Base-by-base conservation (phyloP, 2,329 filamentous ascomycete genomes). In the Alternaria arborescens region DNA sequence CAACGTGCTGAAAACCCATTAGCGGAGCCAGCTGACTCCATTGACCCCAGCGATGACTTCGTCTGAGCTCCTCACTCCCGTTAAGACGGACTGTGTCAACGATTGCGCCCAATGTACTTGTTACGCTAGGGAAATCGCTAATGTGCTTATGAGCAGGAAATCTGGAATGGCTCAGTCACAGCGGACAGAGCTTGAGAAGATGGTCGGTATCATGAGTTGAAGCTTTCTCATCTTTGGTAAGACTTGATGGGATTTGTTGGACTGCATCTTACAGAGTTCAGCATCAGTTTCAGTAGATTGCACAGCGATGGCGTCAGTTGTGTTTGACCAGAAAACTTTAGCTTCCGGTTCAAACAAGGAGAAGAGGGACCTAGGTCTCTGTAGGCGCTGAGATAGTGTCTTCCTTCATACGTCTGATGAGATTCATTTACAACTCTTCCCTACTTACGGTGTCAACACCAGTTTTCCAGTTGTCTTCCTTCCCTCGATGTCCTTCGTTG, bases 391-490 rank as follows among this genome's bases (percentile, higher is more conserved):
- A 54, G 11, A 18, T 28, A 8, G 36, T 46, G 22, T 5, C 4
- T 54, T 36, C 12, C 11, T 22, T 6, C 30, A 34, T 6, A 20
- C 46, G 11, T 34, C 22, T 6, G 12, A 36, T 36, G 28, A 2
- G 24, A 18, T 8, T 16, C 20, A 10, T 14, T 12, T 28, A 16
- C 22, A 30, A 26, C 41, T 11, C 28, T 44, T 34, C 22, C 28
- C 18, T 36, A 48, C 47, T 53, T 51, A 89, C 47, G 88, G 85
- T 80, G 89, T 89, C 72, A 97, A 77, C 57, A 97, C 77, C 64
- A 96, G 78, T 82, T 97, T 97, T 18, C 94, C 94, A 11, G 88
- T 92, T 2, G 92, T 95, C 83, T 90, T 92, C 70, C 93, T 85
- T 42, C 91, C 86, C 79, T 96, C 91, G 44, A 97, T 84, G 77